Base-by-base conservation (phyloP, 805 yeast genomes). In the Yarrowia sp. region DNA sequence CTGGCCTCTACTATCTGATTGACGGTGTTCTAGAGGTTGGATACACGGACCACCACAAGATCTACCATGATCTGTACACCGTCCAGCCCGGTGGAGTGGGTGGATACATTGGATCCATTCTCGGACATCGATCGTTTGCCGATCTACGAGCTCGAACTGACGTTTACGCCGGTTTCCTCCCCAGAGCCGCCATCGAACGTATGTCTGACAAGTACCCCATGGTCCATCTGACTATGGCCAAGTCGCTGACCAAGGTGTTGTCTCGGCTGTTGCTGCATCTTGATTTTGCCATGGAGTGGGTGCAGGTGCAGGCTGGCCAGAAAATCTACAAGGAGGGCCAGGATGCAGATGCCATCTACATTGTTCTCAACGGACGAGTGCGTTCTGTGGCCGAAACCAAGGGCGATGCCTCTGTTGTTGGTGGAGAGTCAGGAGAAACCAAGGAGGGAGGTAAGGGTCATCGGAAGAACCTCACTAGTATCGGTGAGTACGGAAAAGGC, bases 241-340 rank as follows among this genome's bases (percentile, higher is more conserved):
- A 86, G 66, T 82, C 86, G 8, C 77, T 93, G 68, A 85, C 88
- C 50, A 80, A 79, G n/a, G 79, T 89, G 1, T 75, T 95, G 43
- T 87, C 92, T 33, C 78, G 83, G 33, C 84, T 88, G 65, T 79
- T 93, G 42, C 75, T 89, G 42, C 84, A 88, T 65, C 83, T 95
- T 45, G 98, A 93, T 72, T 90, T 89, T 75, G 97, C 98, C 0
- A 77, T 95, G 61, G 99, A 95, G 74, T 93, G 98, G 98, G 85
- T 92, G 44, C 97, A 91, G 66, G 80, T 89, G 11, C 86, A 86
- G n/a, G 93, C 98, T 1, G 97, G 98, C 0, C 87, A 87, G 58
- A 81, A 87, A 0, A 75, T 95, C 18, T 91, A 89, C 71, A 81
- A 85, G 1, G 95, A 93, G 73, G 96, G 91, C 1, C 95, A 90